Evolutionary conservation across 2,329 filamentous ascomycete genomes (phyloP).

Genomic region (Cordyceps tenuipes): DNA sequence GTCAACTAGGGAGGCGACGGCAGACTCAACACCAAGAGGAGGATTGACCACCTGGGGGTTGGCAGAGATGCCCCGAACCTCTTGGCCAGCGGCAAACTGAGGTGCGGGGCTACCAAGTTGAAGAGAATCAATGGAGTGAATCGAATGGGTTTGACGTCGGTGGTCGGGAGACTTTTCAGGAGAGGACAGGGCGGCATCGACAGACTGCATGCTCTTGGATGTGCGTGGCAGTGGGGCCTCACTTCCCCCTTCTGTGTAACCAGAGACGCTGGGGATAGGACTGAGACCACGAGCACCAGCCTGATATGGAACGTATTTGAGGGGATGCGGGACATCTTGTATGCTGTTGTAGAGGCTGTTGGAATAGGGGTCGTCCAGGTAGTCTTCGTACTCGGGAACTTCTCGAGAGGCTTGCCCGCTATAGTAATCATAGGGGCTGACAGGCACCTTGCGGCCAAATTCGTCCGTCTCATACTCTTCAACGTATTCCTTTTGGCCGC

Average conservation of each 20-base stretch:
- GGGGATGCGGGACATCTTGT: slow-evolving; percentile 55
- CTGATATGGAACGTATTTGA: slow-evolving; percentile 61
- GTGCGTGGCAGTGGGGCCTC: slow-evolving; percentile 49
- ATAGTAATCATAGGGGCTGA: slow-evolving; percentile 32
- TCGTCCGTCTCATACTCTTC: slow-evolving; percentile 42
- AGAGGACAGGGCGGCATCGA: slow-evolving; percentile 50
- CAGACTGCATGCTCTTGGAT: slow-evolving; percentile 41
- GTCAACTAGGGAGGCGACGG: slow-evolving; percentile 77
- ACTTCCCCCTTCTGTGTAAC: slow-evolving; percentile 65
- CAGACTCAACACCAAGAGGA: slow-evolving; percentile 70
- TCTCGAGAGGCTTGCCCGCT: slow-evolving; percentile 22
- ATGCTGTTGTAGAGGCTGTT: slow-evolving; percentile 47
- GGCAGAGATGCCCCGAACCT: slow-evolving; percentile 60
- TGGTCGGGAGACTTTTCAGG: slow-evolving; percentile 44
- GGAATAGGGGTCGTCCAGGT: slow-evolving; percentile 33
- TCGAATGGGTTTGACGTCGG: slow-evolving; percentile 25
- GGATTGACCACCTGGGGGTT: slow-evolving; percentile 72
- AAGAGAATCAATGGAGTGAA: slow-evolving; percentile 26
- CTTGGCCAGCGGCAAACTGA: slow-evolving; percentile 54
- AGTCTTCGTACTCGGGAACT: slow-evolving; percentile 25
- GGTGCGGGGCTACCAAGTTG: slow-evolving; percentile 31
- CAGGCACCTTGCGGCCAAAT: slow-evolving; percentile 33
- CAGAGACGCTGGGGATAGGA: slow-evolving; percentile 87
- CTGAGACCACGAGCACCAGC: slow-evolving; percentile 66
- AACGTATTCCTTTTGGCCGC: slow-evolving; percentile 34